These are phyloP conservation scores for Parathielavia appendiculata DNA, from an alignment of 495 filamentous ascomycete species.

Conservation along the genomic window DNA sequence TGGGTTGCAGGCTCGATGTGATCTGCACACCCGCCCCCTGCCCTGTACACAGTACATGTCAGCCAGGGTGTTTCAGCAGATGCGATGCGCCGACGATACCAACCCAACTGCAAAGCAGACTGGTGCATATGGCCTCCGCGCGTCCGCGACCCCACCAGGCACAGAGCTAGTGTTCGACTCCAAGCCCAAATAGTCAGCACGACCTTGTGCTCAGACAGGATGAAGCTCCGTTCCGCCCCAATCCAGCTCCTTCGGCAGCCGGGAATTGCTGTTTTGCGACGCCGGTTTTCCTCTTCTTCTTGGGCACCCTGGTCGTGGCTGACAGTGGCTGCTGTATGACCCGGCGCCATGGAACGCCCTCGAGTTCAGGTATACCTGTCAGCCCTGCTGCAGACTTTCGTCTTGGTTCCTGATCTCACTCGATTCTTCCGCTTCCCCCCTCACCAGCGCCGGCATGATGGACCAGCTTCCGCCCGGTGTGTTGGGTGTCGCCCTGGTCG, in stretches of 20 bases:
- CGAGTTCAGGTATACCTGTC: neutral
- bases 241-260: neutral
- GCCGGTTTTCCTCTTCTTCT: too few species aligned
- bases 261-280: neutral
- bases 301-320: too few species aligned
- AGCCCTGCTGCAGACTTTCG: too few species aligned
- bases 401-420: neutral
- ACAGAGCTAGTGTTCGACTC: neutral
- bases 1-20: too few species aligned
- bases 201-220: neutral
- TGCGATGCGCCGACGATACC: too few species aligned
- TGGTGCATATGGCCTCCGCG: neutral
- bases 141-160: neutral
- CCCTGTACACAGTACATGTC: too few species aligned
- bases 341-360: neutral
- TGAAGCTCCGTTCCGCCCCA: neutral
- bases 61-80: neutral
- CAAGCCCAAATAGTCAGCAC: neutral
- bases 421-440: neutral
- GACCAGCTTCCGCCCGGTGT: conserved; percentile 41
- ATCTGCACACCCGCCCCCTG: too few species aligned
- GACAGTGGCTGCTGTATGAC: too few species aligned
- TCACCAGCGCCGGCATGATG: conserved; percentile 26
- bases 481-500: conserved; percentile 32
- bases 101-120: too few species aligned